Percentiles rank a stretch among this genome's conserved stretches.
phyloP scores from a whole-genome alignment of 768 basidiomycete genomes.

The Agaricus sinodeliciosus region DNA sequence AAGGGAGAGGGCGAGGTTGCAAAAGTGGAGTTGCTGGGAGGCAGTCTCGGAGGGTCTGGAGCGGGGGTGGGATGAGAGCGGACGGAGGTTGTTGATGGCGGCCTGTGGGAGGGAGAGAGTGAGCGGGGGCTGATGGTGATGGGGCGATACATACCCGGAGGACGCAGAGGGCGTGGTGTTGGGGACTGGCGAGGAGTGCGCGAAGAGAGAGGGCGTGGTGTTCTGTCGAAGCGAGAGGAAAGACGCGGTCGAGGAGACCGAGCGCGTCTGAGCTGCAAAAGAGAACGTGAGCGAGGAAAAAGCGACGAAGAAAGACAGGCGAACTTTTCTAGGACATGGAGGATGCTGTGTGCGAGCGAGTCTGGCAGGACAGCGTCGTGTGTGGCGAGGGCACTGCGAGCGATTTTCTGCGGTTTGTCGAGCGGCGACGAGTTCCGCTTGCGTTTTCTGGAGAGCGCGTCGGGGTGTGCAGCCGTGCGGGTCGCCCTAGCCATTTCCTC shows the following conservation, averaged over 20 bases:
- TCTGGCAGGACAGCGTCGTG: conserved; percentile 14
- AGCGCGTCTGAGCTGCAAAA: conserved; percentile 59
- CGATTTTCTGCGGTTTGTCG: conserved; percentile 41
- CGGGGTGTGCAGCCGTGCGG: conserved; percentile 38
- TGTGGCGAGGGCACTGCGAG: conserved; percentile 26
- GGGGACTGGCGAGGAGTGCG: conserved; percentile 45
- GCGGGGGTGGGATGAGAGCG: conserved; percentile 61
- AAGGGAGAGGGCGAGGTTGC: conserved; percentile 64
- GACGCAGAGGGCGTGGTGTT: conserved; percentile 46
- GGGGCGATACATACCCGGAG: conserved; percentile 42
- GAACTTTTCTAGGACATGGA: conserved; percentile 54
- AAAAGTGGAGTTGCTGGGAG: conserved; percentile 67
- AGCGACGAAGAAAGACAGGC: conserved; percentile 12
- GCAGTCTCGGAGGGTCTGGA: conserved; percentile 58
- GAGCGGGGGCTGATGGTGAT: conserved; percentile 16
- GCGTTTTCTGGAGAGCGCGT: conserved; percentile 39
- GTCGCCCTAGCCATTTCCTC: conserved; percentile 67
- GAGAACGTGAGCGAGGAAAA: conserved; percentile 8
- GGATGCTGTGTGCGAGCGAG: conserved; percentile 42
- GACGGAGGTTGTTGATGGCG: conserved; percentile 62
- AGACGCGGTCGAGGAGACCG: conserved; percentile 75
- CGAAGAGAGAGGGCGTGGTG: conserved; percentile 45
- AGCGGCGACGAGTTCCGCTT: conserved; percentile 44
- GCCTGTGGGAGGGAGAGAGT: conserved; percentile 28
- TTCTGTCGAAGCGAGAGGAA: conserved; percentile 42